Conservation (phyloP, 805 yeast genomes). For the Wickerhamiella occidentalis region DNA sequence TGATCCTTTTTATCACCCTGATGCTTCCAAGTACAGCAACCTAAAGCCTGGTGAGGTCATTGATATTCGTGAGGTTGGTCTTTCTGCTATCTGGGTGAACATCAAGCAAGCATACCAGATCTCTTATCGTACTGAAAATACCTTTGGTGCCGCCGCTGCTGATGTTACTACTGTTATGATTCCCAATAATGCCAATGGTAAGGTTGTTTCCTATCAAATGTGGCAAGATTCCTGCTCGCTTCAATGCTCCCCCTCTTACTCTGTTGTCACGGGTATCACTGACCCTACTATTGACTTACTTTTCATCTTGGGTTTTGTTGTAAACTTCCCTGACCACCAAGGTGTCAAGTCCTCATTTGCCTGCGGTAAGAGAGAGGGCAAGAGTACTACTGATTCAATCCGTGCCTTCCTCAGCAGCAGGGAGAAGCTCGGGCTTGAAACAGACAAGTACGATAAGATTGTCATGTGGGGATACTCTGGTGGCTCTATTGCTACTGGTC, state of each 20-base stretch:
- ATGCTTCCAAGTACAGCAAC: background rate
- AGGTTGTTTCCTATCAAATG: slow-evolving; percentile 22
- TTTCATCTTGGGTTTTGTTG: slow-evolving; percentile 13
- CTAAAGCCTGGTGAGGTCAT: slow-evolving; percentile 14
- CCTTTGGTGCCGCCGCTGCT: slow-evolving; percentile 12
- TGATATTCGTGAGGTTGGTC: slow-evolving; percentile 13
- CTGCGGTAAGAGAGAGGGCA: slow-evolving; percentile 23
- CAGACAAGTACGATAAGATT: slow-evolving; percentile 8
- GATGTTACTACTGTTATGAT: slow-evolving; percentile 17
- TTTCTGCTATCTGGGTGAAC: slow-evolving; percentile 9
- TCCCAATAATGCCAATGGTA: slow-evolving; percentile 10
- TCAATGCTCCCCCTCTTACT: slow-evolving; percentile 24
- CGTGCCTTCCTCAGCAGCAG: slow-evolving; percentile 19
- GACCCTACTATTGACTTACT: slow-evolving; percentile 6
- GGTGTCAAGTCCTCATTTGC: slow-evolving; percentile 24
- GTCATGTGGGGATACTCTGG: slow-evolving; percentile 18
- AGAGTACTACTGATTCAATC: slow-evolving; percentile 22
- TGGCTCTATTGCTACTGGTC: slow-evolving; percentile 16
- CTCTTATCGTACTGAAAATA: slow-evolving; percentile 14
- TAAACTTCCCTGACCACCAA: slow-evolving; percentile 24
- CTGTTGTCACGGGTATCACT: slow-evolving; percentile 14
- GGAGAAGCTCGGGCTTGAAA: slow-evolving; percentile 14
- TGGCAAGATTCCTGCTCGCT: slow-evolving; percentile 23
- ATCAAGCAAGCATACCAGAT: slow-evolving; percentile 14
- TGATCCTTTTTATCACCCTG: slow-evolving; percentile 14